These are phyloP conservation scores for Corchorus capsularis DNA, from an alignment of 345 rosid genomes.

Conservation along the genomic window DNA sequence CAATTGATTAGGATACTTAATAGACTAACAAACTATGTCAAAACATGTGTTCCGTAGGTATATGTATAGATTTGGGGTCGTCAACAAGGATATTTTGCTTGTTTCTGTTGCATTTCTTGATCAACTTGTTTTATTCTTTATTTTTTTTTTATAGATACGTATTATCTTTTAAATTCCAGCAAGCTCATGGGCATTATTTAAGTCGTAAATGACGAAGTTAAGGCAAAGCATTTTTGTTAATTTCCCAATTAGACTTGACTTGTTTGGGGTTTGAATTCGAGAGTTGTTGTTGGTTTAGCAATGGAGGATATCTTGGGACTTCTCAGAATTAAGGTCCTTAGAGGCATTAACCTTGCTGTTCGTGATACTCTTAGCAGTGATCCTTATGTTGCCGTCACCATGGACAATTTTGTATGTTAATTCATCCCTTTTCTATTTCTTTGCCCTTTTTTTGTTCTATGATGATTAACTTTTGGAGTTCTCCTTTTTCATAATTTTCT, in stretches of 20 bases:
- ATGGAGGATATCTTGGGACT: constrained; percentile 51
- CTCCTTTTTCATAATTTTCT: not conserved
- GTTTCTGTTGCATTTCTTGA: too few relatives aligned
- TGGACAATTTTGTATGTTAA: constrained; percentile 42
- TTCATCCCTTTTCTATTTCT: constrained; percentile 9
- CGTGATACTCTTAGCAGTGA: constrained; percentile 51
- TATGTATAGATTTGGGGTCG: too few relatives aligned
- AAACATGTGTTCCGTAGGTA: too few relatives aligned
- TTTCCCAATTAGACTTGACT: not conserved
- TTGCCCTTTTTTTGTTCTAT: not conserved
- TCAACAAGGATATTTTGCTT: too few relatives aligned
- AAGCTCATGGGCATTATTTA: too few relatives aligned
- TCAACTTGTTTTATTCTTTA: too few relatives aligned
- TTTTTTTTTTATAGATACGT: too few relatives aligned
- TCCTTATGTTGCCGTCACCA: constrained; percentile 53
- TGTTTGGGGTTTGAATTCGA: too few relatives aligned
- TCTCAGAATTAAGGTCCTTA: constrained; percentile 42
- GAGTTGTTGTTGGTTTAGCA: not conserved
- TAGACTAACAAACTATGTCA: too few relatives aligned
- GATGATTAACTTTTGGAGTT: not conserved
- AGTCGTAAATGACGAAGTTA: too few relatives aligned
- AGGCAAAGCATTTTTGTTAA: not conserved
- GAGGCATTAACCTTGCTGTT: constrained; percentile 48
- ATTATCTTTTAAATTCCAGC: too few relatives aligned
- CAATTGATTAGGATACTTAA: too few relatives aligned